A percentile compares a stretch with the other conserved stretches of the same genome.
Evolutionary conservation across 805 yeast genomes (phyloP).

Genomic region (Metschnikowia shivogae): DNA sequence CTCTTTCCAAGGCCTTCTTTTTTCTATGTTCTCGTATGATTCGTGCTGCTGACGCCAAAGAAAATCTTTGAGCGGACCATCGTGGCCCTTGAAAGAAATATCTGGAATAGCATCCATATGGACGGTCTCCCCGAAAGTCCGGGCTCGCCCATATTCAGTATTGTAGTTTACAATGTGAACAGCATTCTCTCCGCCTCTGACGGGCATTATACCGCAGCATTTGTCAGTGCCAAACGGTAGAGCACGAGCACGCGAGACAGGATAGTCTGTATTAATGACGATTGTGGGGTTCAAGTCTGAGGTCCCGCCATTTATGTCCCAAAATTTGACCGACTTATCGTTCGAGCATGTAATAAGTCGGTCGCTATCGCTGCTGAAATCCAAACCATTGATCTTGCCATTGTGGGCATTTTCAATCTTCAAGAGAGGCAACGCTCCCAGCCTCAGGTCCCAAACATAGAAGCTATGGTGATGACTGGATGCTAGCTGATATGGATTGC

Average conservation of each 20-base stretch:
- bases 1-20: constrained; percentile 63
- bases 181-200: constrained; percentile 75
- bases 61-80: constrained; percentile 82
- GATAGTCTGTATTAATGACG: constrained; percentile 69
- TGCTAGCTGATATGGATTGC: constrained; percentile 72
- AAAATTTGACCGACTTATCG: constrained; percentile 64
- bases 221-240: constrained; percentile 76
- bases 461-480: constrained; percentile 80
- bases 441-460: constrained; percentile 84
- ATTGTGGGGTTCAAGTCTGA: constrained; percentile 40
- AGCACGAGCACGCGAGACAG: constrained; percentile 84
- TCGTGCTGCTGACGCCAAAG: constrained; percentile 65
- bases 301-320: constrained; percentile 9
- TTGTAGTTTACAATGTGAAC: constrained; percentile 53
- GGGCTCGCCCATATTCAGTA: constrained; percentile 27
- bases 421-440: constrained; percentile 71
- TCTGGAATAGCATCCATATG: constrained; percentile 16
- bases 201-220: constrained; percentile 86
- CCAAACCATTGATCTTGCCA: constrained; percentile 87
- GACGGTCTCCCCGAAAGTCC: constrained; percentile 24
- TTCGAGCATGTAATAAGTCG: constrained; percentile 78
- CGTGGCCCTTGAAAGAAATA: constrained; percentile 72
- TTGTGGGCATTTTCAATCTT: constrained; percentile 64
- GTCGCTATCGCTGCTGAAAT: constrained; percentile 62
- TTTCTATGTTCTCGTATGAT: constrained; percentile 41